Evolutionary conservation across 140 eudicot genomes (phyloP), one percentile per base, ranked within the genome.

Genomic region (Anethum foeniculum): DNA sequence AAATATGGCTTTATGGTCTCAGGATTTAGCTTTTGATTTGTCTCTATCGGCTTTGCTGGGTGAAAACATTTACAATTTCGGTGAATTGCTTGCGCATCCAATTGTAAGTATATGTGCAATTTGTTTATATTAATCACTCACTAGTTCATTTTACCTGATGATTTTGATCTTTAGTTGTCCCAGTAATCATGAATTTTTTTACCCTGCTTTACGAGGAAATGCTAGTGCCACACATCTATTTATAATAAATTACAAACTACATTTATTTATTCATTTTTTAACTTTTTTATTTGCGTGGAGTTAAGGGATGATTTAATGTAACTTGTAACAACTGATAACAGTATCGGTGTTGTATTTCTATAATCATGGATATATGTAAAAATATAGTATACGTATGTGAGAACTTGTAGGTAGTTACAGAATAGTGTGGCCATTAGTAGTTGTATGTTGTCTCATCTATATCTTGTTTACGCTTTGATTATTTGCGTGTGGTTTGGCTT

Each of bases 41-140:
- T 94, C 98, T 6, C 87, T 94, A 38, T 92, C 97, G 77, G 98
- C 98, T 16, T 82, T 94, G 87, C 84, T 94, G 85, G 98, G 97
- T 32, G 98, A 94, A 25, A 94, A 94, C 91, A 92, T 94, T 80
- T 92, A 92, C 96, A 94, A 92, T 90, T 94, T 94, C 58, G 98
- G 98, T 36, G 98, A 94, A 83, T 88, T 94, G 75, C 98, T 94
- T 85, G 96, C 98, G 0, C 97, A 94, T 83, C 98, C 97, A 76
- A 90, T 94, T 82, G 98, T 94, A 85, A 94, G 98, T 86, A 60
- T 67, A 48, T 74, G 3, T 43, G 21, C 48, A 71, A 41, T 38
- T 38, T 71, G 6, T 38, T 4, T 39, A 38, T 12, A 8, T 23
- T 36, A 39, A 62, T 39, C 18, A 3, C 48, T 39, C 7, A 19